phyloP scores from a whole-genome alignment of 1,139 yeast species.

The Yamadazyma blattariae region DNA sequence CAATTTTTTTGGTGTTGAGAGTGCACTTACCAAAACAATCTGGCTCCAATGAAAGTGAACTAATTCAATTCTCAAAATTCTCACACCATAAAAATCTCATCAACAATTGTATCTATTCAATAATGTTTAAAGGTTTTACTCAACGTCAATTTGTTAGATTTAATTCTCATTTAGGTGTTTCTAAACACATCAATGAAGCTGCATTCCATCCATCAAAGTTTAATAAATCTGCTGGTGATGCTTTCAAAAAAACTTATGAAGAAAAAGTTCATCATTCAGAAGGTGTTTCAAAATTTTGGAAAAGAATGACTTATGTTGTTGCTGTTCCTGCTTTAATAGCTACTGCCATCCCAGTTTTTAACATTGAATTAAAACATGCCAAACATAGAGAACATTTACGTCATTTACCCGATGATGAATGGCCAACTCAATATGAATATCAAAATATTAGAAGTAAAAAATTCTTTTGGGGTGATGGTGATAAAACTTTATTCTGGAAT shows the following conservation, averaged over 20 bases:
- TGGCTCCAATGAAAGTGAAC: conserved; percentile 6
- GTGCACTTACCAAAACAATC: not conserved
- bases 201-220: conserved; percentile 32
- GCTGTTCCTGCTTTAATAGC: conserved; percentile 79
- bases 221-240: conserved; percentile 42
- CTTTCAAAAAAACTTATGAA: conserved; percentile 39
- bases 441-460: conserved; percentile 84
- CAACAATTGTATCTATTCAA: not conserved
- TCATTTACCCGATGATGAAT: conserved; percentile 80
- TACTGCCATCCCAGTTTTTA: conserved; percentile 77
- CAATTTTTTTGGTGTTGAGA: too few relatives aligned
- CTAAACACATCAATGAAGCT: conserved; percentile 40
- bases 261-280: conserved; percentile 78
- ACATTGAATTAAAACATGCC: conserved; percentile 82
- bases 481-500: conserved; percentile 96
- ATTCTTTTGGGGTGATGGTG: conserved; percentile 99
- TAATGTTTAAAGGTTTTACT: conserved; percentile 34
- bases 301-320: conserved; percentile 72
- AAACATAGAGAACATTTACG: conserved; percentile 81
- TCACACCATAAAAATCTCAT: conserved; percentile 7
- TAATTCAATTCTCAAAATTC: conserved; percentile 2
- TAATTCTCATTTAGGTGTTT: conserved; percentile 36
- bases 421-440: conserved; percentile 89
- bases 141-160: conserved; percentile 44
- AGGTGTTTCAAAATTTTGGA: conserved; percentile 78